Evolutionary conservation across 805 yeast genomes (phyloP), one percentile per base, ranked within the genome.

Genomic region (Metschnikowia similis): DNA sequence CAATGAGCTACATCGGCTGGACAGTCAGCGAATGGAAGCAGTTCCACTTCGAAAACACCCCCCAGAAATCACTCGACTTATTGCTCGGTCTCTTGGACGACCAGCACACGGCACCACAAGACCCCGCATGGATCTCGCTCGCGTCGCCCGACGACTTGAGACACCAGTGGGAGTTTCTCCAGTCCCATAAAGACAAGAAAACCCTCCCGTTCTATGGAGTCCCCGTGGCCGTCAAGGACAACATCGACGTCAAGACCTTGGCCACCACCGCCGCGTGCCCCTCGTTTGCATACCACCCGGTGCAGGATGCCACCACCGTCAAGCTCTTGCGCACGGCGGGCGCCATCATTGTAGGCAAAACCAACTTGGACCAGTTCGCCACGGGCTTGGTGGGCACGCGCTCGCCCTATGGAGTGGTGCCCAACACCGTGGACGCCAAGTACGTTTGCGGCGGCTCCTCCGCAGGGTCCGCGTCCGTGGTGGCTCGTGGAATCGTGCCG

Each of bases 201-300:
- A 51, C 63, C 0, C 68, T 87, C 38, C 88, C 89, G 13, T 76
- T 92, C 28, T 92, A 84, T 63, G 98, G 98, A 66, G 98, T 94
- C 3, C 99, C 99, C 1, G 79, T 89, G 41, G 99, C 97, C 13
- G 81, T 92, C 41, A 92, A 92, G 67, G 99, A 92, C 68, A 92
- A 94, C 67, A 94, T 92, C 53, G 98, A 92, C 64, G 97, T 81
- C 26, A 79, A 78, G 55, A 87, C 86, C 4, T 80, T 88, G 56
- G 75, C 81, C 30, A 94, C 99, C 9, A 92, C 99, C 1, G 98
- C 96, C 13, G 98, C 96, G 2, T 94, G 98, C 66, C 97, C 97
- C 0, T 77, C 94, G 0, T 92, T 77, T 62, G 75, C 81, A 8
- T 91, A 84, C 69, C 51, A 63, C 2, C 92, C 99, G 2, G 62